These are phyloP conservation scores for Aspergillus vadensis DNA, from an alignment of 2,329 filamentous ascomycete species.

Conservation along the genomic window DNA sequence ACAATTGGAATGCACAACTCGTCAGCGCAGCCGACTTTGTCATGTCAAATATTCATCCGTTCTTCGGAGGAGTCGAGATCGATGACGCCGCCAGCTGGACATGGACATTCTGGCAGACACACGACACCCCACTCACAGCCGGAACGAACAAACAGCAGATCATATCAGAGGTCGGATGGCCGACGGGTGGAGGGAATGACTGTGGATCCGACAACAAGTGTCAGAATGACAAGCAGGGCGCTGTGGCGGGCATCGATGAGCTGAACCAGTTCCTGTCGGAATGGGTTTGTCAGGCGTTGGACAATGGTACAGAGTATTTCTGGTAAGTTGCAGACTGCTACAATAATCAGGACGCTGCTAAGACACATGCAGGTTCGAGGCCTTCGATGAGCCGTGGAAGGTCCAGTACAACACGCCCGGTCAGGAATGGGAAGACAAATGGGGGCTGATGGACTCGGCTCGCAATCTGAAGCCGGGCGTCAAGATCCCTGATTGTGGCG, in stretches of 20 bases:
- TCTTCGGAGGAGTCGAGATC: constrained; percentile 79
- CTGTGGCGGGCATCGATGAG: constrained; percentile 75
- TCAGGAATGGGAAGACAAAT: constrained; percentile 90
- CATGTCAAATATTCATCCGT: constrained; percentile 97
- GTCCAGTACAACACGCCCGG: constrained; percentile 65
- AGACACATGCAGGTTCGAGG: constrained; percentile 67
- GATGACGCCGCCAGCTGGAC: constrained; percentile 77
- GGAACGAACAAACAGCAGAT: constrained; percentile 66
- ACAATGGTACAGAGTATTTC: constrained; percentile 88
- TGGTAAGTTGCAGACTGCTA: constrained; percentile 59
- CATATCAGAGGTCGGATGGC: constrained; percentile 93
- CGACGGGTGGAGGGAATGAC: constrained; percentile 74
- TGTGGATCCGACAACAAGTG: constrained; percentile 67
- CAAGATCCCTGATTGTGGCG: constrained; percentile 83
- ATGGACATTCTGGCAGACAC: constrained; percentile 72
- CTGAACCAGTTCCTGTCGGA: constrained; percentile 84
- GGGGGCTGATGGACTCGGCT: constrained; percentile 86
- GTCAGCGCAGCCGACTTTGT: constrained; percentile 76
- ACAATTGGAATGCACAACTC: constrained; percentile 76
- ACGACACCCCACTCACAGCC: constrained; percentile 68
- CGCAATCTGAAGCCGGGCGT: constrained; percentile 82
- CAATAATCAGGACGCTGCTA: constrained; percentile 10
- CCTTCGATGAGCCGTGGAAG: constrained; percentile 98
- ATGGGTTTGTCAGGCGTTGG: constrained; percentile 79
- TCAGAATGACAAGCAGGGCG: constrained; percentile 56